Percentiles rank a stretch among this genome's conserved stretches.
These are phyloP conservation scores for Phialemonium atrogriseum DNA, from an alignment of 2,329 filamentous ascomycete species.

Conservation along the genomic window DNA sequence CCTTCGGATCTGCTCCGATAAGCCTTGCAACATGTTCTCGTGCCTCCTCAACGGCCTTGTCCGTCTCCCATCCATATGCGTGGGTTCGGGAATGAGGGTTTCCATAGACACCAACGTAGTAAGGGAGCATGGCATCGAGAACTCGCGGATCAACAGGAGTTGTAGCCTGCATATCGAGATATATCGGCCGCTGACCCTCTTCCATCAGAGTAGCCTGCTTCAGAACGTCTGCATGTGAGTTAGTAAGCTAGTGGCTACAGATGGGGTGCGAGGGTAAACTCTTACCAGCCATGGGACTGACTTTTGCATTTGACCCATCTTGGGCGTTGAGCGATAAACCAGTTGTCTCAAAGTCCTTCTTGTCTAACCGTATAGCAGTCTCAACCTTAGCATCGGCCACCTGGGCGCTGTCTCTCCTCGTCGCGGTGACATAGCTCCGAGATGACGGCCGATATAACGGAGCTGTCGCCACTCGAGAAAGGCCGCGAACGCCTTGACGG, in stretches of 20 bases:
- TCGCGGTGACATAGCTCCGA: slow-evolving; percentile 76
- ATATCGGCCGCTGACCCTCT: slow-evolving; percentile 86
- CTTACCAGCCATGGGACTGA: slow-evolving; percentile 69
- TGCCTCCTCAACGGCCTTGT: slow-evolving; percentile 85
- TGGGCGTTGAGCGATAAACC: slow-evolving; percentile 44
- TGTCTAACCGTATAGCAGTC: slow-evolving; percentile 77
- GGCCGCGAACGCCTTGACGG: slow-evolving; percentile 21
- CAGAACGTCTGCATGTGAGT: slow-evolving; percentile 56
- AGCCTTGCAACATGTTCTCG: slow-evolving; percentile 74
- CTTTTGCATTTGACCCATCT: slow-evolving; percentile 55
- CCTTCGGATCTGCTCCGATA: slow-evolving; percentile 91
- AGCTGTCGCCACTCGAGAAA: slow-evolving; percentile 23
- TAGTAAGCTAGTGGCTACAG: no score
- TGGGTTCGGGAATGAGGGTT: slow-evolving; percentile 97
- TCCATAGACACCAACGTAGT: slow-evolving; percentile 85
- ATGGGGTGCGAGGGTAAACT: slow-evolving; percentile 15
- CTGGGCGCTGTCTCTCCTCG: slow-evolving; percentile 70
- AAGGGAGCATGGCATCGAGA: slow-evolving; percentile 93
- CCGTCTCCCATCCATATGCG: slow-evolving; percentile 97
- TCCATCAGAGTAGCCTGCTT: slow-evolving; percentile 92
- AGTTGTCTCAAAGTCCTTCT: slow-evolving; percentile 66
- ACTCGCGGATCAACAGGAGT: slow-evolving; percentile 93
- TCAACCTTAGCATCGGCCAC: slow-evolving; percentile 78
- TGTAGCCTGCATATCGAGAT: slow-evolving; percentile 96
- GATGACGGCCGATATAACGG: slow-evolving; percentile 15